Conservation (phyloP, 2,329 filamentous ascomycete species). For the Neonectria faginata region DNA sequence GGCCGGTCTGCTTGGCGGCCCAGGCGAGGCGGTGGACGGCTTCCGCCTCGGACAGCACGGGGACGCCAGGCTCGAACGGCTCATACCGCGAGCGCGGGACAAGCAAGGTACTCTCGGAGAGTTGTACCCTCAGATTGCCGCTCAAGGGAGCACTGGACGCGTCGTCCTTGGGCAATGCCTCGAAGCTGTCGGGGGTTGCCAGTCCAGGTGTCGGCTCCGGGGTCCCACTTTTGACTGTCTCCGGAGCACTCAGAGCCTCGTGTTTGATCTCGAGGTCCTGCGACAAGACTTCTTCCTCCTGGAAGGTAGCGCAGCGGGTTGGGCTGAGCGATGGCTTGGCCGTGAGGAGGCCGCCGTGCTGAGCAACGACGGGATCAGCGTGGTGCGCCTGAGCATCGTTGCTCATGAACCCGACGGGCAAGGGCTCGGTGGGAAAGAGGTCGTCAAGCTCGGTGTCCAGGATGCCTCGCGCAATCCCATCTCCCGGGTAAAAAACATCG, state of each 20-base stretch:
- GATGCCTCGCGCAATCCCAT: constrained; percentile 12
- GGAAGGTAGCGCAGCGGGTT: constrained; percentile 10
- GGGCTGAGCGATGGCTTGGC: constrained; percentile 17
- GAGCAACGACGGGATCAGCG: neutral
- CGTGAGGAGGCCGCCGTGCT: constrained; percentile 23
- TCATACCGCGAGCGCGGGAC: constrained; percentile 48
- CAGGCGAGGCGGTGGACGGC: constrained; percentile 28
- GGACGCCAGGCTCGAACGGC: constrained; percentile 46
- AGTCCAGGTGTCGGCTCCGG: neutral
- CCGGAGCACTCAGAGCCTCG: constrained; percentile 16
- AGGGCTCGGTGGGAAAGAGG: neutral
- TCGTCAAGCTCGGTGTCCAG: constrained; percentile 27
- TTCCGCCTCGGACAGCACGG: constrained; percentile 40
- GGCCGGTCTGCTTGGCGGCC: constrained; percentile 23
- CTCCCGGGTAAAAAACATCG: constrained; percentile 16
- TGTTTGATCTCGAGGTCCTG: constrained; percentile 16
- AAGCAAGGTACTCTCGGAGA: constrained; percentile 45
- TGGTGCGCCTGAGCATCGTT: neutral
- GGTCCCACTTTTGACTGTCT: constrained; percentile 12
- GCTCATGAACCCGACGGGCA: constrained; percentile 1
- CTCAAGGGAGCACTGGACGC: constrained; percentile 5
- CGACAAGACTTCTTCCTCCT: constrained; percentile 9
- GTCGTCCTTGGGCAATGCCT: neutral
- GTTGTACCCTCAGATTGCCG: constrained; percentile 38
- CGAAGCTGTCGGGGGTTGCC: constrained; percentile 17